phyloP scores from a whole-genome alignment of 495 filamentous ascomycete genomes.

The Aspergillus hancockii region DNA sequence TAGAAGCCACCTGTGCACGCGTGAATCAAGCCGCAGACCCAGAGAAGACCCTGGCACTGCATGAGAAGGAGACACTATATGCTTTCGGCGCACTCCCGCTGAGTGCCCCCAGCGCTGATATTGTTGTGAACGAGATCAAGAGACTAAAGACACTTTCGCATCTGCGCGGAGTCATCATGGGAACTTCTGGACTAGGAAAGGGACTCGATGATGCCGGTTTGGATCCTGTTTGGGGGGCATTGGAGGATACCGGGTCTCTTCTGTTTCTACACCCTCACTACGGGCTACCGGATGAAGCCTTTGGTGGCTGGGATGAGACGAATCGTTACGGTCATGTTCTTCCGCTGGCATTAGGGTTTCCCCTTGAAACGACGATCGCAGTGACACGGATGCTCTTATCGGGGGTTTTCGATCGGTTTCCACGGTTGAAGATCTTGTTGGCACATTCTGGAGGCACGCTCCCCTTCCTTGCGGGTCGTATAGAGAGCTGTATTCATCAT shows the following conservation, averaged over 20 bases:
- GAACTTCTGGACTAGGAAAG: slow-evolving; percentile 76
- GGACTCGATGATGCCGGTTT: slow-evolving; percentile 80
- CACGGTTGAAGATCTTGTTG: slow-evolving; percentile 68
- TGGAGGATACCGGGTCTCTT: slow-evolving; percentile 62
- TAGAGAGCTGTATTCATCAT: slow-evolving; percentile 86
- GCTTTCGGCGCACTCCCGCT: slow-evolving; percentile 83
- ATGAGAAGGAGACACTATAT: slow-evolving; percentile 53
- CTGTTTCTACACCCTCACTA: slow-evolving; percentile 95
- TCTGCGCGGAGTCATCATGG: slow-evolving; percentile 84
- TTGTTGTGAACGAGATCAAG: slow-evolving; percentile 62
- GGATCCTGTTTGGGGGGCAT: slow-evolving; percentile 66
- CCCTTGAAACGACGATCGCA: slow-evolving; percentile 90
- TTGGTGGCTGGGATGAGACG: slow-evolving; percentile 54
- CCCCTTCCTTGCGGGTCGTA: slow-evolving; percentile 84
- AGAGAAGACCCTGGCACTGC: slow-evolving; percentile 17
- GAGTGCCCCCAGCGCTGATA: slow-evolving; percentile 59
- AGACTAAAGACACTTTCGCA: slow-evolving; percentile 60
- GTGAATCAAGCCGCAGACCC: slow-evolving; percentile 49
- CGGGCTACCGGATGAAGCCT: slow-evolving; percentile 77
- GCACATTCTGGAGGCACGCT: slow-evolving; percentile 89
- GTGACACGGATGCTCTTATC: slow-evolving; percentile 83
- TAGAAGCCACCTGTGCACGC: slow-evolving; percentile 64
- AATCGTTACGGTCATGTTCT: slow-evolving; percentile 85
- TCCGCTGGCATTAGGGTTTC: slow-evolving; percentile 84
- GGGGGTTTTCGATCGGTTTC: slow-evolving; percentile 81